phyloP scores from a whole-genome alignment of 345 rosid genomes.

The Theobroma cacao region DNA sequence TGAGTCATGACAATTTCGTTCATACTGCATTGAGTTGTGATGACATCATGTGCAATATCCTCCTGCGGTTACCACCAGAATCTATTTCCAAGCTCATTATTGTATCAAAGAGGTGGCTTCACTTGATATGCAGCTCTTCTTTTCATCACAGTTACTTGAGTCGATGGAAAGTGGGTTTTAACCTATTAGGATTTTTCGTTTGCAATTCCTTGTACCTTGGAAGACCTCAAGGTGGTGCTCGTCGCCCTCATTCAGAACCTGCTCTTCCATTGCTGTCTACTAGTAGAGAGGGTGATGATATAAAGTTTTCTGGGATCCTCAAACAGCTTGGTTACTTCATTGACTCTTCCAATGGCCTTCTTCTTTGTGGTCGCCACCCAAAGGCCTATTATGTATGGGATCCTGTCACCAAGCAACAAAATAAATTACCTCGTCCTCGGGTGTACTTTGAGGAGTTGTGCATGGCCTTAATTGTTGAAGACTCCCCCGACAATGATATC shows the following conservation, averaged over 20 bases:
- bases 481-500: slow-evolving; percentile 31
- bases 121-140: slow-evolving; percentile 39
- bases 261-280: slow-evolving; percentile 56
- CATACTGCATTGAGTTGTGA: slow-evolving; percentile 42
- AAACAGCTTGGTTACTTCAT: slow-evolving; percentile 59
- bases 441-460: slow-evolving; percentile 52
- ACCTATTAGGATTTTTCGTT: slow-evolving; percentile 56
- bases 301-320: slow-evolving; percentile 42
- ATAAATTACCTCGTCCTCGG: slow-evolving; percentile 51
- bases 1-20: slow-evolving; percentile 9
- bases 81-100: slow-evolving; percentile 33
- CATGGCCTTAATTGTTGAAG: slow-evolving; percentile 58
- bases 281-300: slow-evolving; percentile 51
- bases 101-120: slow-evolving; percentile 64
- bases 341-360: slow-evolving; percentile 55
- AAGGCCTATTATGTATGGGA: slow-evolving; percentile 61
- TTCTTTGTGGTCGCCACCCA: slow-evolving; percentile 73
- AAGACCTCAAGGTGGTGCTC: slow-evolving; percentile 28
- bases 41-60: slow-evolving; percentile 50
- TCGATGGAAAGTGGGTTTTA: slow-evolving; percentile 40
- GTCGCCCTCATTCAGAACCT: slow-evolving; percentile 47
- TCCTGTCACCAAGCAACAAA: slow-evolving; percentile 29
- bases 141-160: slow-evolving; percentile 44
- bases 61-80: slow-evolving; percentile 51
- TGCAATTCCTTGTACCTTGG: slow-evolving; percentile 53